Evolutionary conservation across 345 rosid species (phyloP).

Genomic region (Tarenaya hassleriana): DNA sequence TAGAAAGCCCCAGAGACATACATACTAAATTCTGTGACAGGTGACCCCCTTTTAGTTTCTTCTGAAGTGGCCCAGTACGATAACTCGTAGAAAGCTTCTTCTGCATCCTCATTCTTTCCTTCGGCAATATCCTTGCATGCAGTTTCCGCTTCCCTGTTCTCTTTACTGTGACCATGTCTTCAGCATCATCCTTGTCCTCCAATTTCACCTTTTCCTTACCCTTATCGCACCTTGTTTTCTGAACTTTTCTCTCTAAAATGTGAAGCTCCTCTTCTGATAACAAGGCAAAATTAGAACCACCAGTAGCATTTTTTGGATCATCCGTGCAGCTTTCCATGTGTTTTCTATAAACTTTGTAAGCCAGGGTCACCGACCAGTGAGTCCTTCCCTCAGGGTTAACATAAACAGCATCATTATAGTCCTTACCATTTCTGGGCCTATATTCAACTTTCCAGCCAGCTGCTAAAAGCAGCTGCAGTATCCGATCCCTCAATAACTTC

Average conservation of each 20-base stretch:
- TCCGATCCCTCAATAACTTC: constrained; percentile 56
- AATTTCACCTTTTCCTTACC: constrained; percentile 35
- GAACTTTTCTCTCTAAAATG: constrained; percentile 39
- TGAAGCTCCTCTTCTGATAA: constrained; percentile 62
- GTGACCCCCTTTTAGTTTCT: constrained; percentile 27
- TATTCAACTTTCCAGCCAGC: constrained; percentile 90
- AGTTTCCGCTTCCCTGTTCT: constrained; percentile 23
- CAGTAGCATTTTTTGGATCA: constrained; percentile 32
- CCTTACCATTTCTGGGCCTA: constrained; percentile 59
- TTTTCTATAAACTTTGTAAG: constrained; percentile 57
- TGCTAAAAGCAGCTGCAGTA: constrained; percentile 53
- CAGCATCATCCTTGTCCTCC: constrained; percentile 24
- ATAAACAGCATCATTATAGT: constrained; percentile 76
- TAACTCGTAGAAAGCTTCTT: constrained; percentile 20
- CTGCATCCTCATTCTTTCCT: constrained; percentile 22
- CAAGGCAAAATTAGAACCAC: constrained; percentile 54
- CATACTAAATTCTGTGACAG: constrained; percentile 8
- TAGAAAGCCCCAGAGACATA: not conserved
- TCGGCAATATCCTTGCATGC: constrained; percentile 25
- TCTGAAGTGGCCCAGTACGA: constrained; percentile 18
- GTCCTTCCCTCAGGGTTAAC: constrained; percentile 87
- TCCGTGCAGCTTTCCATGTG: constrained; percentile 37
- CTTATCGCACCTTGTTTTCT: constrained; percentile 45
- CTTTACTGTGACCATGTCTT: constrained; percentile 26
- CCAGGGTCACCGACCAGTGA: constrained; percentile 92